phyloP scores from a whole-genome alignment of 371 early-diverging fungal genomes.

The Mucor indicus region DNA sequence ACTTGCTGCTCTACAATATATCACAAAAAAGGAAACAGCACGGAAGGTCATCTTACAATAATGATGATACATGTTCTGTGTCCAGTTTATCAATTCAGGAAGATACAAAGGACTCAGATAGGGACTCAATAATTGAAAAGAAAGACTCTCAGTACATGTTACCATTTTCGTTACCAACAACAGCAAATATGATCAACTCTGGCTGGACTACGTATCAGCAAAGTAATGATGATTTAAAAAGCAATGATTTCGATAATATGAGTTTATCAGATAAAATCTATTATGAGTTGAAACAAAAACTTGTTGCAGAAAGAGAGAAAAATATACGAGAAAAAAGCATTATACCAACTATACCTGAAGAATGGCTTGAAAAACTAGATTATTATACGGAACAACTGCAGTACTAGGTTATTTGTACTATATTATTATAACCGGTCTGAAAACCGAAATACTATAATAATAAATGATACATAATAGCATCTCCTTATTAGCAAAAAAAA shows the following conservation, averaged over 20 bases:
- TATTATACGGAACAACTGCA: too few species aligned
- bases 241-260: not conserved
- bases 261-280: slow-evolving; percentile 32
- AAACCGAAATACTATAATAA: too few species aligned
- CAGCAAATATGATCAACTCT: slow-evolving; percentile 15
- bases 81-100: too few species aligned
- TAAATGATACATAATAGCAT: too few species aligned
- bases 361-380: slow-evolving; percentile 47
- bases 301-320: slow-evolving; percentile 23
- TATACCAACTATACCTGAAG: slow-evolving; percentile 48
- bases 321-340: slow-evolving; percentile 25
- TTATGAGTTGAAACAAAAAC: slow-evolving; percentile 27
- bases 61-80: not conserved
- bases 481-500: too few species aligned
- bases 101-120: too few species aligned
- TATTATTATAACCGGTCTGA: too few species aligned
- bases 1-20: slow-evolving; percentile 9
- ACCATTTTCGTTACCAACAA: slow-evolving; percentile 52
- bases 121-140: slow-evolving; percentile 34
- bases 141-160: slow-evolving; percentile 50
- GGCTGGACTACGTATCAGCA: too few species aligned
- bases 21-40: not conserved
- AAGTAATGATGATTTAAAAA: too few species aligned
- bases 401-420: too few species aligned
- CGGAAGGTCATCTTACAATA: too few species aligned